A percentile compares a stretch with the other conserved stretches of the same genome.
Conservation (phyloP, 345 rosid species). For the Brassica cretica region DNA sequence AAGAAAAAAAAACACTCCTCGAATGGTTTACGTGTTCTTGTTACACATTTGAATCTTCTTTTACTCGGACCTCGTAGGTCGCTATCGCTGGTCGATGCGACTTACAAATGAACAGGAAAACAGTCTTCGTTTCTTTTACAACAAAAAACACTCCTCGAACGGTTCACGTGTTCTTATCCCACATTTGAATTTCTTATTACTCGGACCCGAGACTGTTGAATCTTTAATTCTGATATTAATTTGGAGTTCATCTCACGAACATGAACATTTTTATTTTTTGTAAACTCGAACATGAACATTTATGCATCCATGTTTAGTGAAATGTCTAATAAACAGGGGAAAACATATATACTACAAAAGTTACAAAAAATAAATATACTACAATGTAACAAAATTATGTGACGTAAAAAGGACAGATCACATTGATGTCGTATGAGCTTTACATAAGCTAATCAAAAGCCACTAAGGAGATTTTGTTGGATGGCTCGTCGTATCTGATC, state of each 20-base stretch:
- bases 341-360: neutral
- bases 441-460: conserved; percentile 14
- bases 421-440: neutral
- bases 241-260: conserved; percentile 1
- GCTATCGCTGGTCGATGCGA: no score
- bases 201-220: neutral
- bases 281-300: neutral
- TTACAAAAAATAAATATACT: no score
- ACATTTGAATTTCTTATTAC: neutral
- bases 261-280: no score
- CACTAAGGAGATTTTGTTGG: neutral
- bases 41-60: no score
- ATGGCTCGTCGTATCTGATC: conserved; percentile 4
- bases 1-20: no score
- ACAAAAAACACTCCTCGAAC: neutral
- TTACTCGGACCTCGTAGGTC: no score
- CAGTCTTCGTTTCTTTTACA: no score
- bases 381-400: conserved; percentile 6
- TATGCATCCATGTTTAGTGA: neutral
- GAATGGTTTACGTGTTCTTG: no score
- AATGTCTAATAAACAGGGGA: neutral
- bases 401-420: neutral
- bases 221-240: neutral
- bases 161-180: neutral
- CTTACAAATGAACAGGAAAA: no score